Conservation (phyloP, 306 rosid species). For the Gynostemma pentaphyllum region DNA sequence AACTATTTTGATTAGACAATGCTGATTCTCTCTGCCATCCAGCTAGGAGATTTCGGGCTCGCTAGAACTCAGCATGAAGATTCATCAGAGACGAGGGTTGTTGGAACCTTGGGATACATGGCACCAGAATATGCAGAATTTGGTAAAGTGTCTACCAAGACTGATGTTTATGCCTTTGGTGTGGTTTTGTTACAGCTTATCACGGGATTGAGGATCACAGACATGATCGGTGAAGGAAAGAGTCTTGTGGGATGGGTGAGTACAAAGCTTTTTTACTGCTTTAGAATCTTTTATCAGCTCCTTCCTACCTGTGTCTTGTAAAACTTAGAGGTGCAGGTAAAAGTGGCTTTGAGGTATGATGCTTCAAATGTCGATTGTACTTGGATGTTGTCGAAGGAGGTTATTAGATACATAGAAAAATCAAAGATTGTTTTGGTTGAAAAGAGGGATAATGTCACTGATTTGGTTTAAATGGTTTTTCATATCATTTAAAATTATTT, state of each 20-base stretch:
- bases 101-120: constrained; percentile 77
- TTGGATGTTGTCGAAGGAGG: too few relatives aligned
- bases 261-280: constrained; percentile 7
- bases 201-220: constrained; percentile 60
- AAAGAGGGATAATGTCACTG: too few relatives aligned
- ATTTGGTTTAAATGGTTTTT: too few relatives aligned
- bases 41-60: constrained; percentile 89
- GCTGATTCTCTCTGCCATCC: not conserved
- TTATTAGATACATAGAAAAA: too few relatives aligned
- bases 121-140: constrained; percentile 89
- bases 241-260: constrained; percentile 94
- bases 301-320: too few relatives aligned
- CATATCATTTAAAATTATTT: too few relatives aligned
- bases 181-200: constrained; percentile 71
- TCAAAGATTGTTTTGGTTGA: too few relatives aligned
- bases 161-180: constrained; percentile 85
- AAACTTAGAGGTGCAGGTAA: too few relatives aligned
- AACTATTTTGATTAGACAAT: not conserved
- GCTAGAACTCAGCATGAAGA: constrained; percentile 53
- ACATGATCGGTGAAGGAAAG: constrained; percentile 59
- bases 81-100: constrained; percentile 43
- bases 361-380: too few relatives aligned
- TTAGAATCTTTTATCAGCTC: not conserved
- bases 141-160: constrained; percentile 75
- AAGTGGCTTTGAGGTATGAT: too few relatives aligned